A percentile compares a stretch with the other conserved stretches of the same genome.
phyloP scores from a whole-genome alignment of 164 flowering plant genomes.

The Tetracentron sinense region DNA sequence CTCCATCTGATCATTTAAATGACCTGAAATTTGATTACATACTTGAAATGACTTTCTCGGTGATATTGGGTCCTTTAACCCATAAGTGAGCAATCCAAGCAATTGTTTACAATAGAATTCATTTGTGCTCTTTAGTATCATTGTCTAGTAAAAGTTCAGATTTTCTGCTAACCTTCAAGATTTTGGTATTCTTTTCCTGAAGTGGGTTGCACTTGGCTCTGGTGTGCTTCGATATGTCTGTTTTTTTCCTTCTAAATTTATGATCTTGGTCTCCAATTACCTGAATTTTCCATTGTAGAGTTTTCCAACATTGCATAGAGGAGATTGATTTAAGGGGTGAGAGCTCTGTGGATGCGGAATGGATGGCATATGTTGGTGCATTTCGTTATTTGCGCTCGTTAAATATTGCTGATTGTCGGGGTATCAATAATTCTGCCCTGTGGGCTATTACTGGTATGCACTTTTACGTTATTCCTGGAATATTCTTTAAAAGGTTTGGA shows the following conservation, averaged over 20 bases:
- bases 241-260: not conserved
- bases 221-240: too few relatives aligned
- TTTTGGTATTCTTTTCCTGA: not conserved
- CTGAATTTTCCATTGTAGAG: conserved; percentile 32
- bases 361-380: conserved; percentile 89
- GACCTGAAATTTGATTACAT: too few relatives aligned
- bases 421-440: conserved; percentile 59
- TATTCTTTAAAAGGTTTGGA: not conserved
- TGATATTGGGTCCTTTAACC: too few relatives aligned
- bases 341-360: conserved; percentile 75
- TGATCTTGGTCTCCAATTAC: not conserved
- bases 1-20: too few relatives aligned
- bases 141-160: not conserved
- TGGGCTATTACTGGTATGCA: conserved; percentile 73
- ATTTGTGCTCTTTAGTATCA: too few relatives aligned
- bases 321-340: conserved; percentile 63
- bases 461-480: not conserved
- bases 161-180: not conserved
- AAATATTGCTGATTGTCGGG: conserved; percentile 63
- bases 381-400: conserved; percentile 52
- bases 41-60: too few relatives aligned
- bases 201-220: not conserved
- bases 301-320: conserved; percentile 66
- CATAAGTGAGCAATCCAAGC: too few relatives aligned
- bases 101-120: too few relatives aligned